A percentile compares a stretch with the other conserved stretches of the same genome.
Conservation (phyloP, 768 basidiomycete genomes). For the Auricularia sp. region DNA sequence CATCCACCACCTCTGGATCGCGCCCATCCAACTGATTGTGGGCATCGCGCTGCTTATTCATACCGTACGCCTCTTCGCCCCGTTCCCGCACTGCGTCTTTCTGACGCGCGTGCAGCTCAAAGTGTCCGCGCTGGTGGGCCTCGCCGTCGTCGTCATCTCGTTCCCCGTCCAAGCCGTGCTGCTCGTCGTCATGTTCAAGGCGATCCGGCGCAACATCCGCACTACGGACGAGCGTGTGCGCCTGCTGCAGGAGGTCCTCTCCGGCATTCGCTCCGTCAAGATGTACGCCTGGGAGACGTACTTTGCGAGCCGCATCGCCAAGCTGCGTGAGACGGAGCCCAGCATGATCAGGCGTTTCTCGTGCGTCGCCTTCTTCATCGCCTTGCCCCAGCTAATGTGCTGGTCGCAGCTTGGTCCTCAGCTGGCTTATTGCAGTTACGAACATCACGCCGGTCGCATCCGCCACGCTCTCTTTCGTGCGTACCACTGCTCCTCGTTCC, state of each 20-base stretch:
- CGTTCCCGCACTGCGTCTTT: not conserved
- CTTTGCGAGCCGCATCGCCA: slow-evolving; percentile 34
- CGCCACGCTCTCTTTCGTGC: slow-evolving; percentile 41
- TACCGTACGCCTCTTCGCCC: slow-evolving; percentile 29
- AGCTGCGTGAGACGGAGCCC: slow-evolving; percentile 22
- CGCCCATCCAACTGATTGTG: slow-evolving; percentile 52
- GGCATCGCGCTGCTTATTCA: slow-evolving; percentile 53
- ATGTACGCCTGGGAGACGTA: slow-evolving; percentile 52
- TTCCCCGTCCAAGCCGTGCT: slow-evolving; percentile 52
- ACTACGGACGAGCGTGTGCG: slow-evolving; percentile 37
- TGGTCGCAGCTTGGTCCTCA: slow-evolving; percentile 18
- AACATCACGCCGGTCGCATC: slow-evolving; percentile 44
- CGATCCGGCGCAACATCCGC: slow-evolving; percentile 23
- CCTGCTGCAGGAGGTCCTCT: slow-evolving; percentile 19
- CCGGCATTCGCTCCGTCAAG: slow-evolving; percentile 36
- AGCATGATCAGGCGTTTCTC: slow-evolving; percentile 15
- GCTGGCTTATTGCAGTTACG: slow-evolving; percentile 33
- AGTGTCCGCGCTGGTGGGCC: slow-evolving; percentile 58
- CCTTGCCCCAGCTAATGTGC: slow-evolving; percentile 6
- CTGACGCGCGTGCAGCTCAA: slow-evolving; percentile 36
- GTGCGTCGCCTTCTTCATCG: slow-evolving; percentile 26
- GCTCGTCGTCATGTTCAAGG: slow-evolving; percentile 41
- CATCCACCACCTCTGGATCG: slow-evolving; percentile 39
- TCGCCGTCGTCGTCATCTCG: slow-evolving; percentile 45
- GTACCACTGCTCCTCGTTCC: slow-evolving; percentile 12